phyloP scores from a whole-genome alignment of 495 filamentous ascomycete species.

The Podospora conica region DNA sequence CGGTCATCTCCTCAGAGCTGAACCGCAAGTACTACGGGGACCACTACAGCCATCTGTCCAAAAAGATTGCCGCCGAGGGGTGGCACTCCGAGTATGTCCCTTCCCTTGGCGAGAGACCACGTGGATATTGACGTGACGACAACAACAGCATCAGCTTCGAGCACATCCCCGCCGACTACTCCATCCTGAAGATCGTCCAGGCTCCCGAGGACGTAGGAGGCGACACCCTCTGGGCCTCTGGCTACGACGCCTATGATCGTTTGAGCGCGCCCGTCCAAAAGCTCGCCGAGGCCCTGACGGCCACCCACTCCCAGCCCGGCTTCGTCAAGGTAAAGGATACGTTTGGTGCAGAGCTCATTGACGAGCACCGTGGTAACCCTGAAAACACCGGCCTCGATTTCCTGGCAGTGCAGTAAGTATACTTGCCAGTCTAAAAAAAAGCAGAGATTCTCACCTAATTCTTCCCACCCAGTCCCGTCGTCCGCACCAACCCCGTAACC shows the following conservation, averaged over 20 bases:
- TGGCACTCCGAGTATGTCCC: constrained; percentile 33
- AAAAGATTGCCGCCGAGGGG: constrained; percentile 26
- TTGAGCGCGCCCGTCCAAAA: constrained; percentile 54
- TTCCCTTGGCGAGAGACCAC: not conserved
- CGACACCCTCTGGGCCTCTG: constrained; percentile 62
- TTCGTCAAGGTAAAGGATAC: constrained; percentile 51
- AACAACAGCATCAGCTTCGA: constrained; percentile 59
- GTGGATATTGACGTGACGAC: not conserved
- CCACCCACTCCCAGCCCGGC: constrained; percentile 54
- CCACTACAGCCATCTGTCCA: constrained; percentile 47
- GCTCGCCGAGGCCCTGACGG: constrained; percentile 59
- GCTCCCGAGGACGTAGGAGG: constrained; percentile 56
- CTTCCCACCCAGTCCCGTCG: constrained; percentile 51
- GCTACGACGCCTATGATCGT: constrained; percentile 67
- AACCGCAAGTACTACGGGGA: constrained; percentile 57
- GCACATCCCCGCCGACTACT: constrained; percentile 56
- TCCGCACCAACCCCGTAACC: constrained; percentile 69
- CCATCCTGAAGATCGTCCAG: constrained; percentile 50
- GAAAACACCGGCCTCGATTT: constrained; percentile 58
- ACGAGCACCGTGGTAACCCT: constrained; percentile 52
- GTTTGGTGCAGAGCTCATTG: constrained; percentile 51
- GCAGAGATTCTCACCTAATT: constrained; percentile 17
- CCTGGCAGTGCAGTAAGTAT: constrained; percentile 47
- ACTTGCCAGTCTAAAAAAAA: not conserved
- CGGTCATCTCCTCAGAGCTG: constrained; percentile 60